A percentile compares a stretch with the other conserved stretches of the same genome.
These are phyloP conservation scores for Apiotrichum domesticum DNA, from an alignment of 1,284 basidiomycete species.

Conservation along the genomic window DNA sequence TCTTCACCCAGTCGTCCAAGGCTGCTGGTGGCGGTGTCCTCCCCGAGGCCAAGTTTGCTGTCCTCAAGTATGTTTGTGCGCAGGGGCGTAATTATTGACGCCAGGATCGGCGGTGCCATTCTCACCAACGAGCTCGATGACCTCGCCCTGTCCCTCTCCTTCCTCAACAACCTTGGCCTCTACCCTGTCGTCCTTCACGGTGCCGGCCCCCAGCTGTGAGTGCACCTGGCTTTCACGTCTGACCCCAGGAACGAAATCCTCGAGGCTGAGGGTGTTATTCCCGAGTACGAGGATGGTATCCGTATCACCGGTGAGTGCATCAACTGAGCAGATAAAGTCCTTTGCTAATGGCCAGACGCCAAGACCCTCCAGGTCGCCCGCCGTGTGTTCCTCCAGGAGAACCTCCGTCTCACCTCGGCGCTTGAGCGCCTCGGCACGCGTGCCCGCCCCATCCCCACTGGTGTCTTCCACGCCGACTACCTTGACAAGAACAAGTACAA, in stretches of 20 bases:
- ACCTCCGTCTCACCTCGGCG: conserved; percentile 81
- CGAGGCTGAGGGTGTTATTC: conserved; percentile 79
- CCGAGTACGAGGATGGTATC: conserved; percentile 93
- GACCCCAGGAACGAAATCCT: conserved; percentile 66
- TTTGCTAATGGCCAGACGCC: conserved; percentile 55
- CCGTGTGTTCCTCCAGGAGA: conserved; percentile 92
- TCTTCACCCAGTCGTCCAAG: conserved; percentile 84
- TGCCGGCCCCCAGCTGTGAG: conserved; percentile 76
- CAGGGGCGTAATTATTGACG: not conserved
- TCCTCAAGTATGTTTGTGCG: conserved; percentile 60
- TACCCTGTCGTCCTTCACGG: conserved; percentile 93
- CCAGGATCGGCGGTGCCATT: conserved; percentile 79
- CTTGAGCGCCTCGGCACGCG: conserved; percentile 88
- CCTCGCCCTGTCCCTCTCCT: conserved; percentile 83
- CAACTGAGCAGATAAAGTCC: not conserved
- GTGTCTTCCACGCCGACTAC: conserved; percentile 91
- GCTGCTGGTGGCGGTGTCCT: conserved; percentile 53
- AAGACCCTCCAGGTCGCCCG: conserved; percentile 88
- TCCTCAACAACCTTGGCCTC: conserved; percentile 85
- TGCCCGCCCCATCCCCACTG: conserved; percentile 89
- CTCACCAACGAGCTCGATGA: conserved; percentile 78
- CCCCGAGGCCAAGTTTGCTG: conserved; percentile 73
- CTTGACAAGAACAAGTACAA: conserved; percentile 89
- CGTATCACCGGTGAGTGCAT: conserved; percentile 70
- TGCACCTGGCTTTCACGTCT: not conserved